A percentile compares a stretch with the other conserved stretches of the same genome.
Conservation (phyloP, 345 rosid species). For the Salix viminalis region DNA sequence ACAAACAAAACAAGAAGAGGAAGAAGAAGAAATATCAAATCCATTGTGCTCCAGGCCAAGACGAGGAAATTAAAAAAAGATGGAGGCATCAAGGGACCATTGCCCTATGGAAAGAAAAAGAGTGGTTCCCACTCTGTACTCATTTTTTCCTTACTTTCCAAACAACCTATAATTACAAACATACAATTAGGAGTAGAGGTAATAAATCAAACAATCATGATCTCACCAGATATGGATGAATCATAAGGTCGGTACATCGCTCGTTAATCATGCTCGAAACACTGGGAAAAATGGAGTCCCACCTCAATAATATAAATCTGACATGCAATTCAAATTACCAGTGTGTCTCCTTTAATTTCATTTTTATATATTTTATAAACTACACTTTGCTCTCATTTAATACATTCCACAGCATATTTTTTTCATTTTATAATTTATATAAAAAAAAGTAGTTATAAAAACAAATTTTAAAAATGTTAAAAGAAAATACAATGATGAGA, state of each 20-base stretch:
- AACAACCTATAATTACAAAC: background rate
- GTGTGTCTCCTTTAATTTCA: too few relatives aligned
- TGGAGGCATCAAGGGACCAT: background rate
- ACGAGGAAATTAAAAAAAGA: background rate
- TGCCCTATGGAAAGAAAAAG: background rate
- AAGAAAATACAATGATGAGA: too few relatives aligned
- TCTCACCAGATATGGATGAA: background rate
- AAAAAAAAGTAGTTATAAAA: too few relatives aligned
- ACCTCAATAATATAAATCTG: too few relatives aligned
- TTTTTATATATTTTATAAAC: too few relatives aligned
- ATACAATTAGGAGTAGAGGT: background rate
- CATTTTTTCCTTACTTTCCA: background rate
- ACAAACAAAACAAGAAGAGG: background rate
- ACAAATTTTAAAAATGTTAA: too few relatives aligned
- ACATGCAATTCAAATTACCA: too few relatives aligned
- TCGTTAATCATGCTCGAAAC: background rate
- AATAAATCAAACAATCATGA: background rate
- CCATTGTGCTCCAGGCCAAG: background rate
- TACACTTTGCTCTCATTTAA: too few relatives aligned
- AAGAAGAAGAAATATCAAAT: background rate
- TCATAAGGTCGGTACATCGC: background rate
- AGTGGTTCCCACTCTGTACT: background rate
- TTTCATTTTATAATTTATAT: too few relatives aligned
- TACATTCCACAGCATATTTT: too few relatives aligned
- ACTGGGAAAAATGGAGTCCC: too few relatives aligned